phyloP scores from a whole-genome alignment of 495 filamentous ascomycete species.

The Daldinia loculata region DNA sequence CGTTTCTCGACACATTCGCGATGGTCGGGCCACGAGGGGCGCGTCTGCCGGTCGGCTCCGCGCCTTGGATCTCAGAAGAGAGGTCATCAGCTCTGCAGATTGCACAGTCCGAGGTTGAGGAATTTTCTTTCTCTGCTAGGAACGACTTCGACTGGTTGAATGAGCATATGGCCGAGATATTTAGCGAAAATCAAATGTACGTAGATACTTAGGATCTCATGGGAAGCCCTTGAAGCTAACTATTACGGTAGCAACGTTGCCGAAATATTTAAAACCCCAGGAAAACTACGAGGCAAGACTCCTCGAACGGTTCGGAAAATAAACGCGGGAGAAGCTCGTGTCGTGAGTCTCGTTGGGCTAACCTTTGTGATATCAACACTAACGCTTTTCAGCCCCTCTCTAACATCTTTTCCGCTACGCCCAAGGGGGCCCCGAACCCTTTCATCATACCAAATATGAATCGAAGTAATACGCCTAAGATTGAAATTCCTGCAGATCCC shows the following conservation, averaged over 20 bases:
- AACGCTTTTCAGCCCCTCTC: slow-evolving; percentile 73
- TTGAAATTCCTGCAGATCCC: slow-evolving; percentile 50
- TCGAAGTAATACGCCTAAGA: slow-evolving; percentile 50
- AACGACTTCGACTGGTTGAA: slow-evolving; percentile 97
- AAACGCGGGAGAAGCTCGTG: slow-evolving; percentile 68
- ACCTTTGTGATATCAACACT: slow-evolving; percentile 25
- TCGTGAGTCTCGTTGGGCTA: slow-evolving; percentile 62
- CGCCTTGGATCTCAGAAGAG: slow-evolving; percentile 64
- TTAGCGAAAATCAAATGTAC: slow-evolving; percentile 83
- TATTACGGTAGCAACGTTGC: slow-evolving; percentile 72
- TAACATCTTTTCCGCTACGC: slow-evolving; percentile 74
- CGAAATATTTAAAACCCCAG: slow-evolving; percentile 95
- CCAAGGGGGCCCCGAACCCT: slow-evolving; percentile 55
- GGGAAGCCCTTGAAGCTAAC: slow-evolving; percentile 47
- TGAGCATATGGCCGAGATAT: slow-evolving; percentile 95
- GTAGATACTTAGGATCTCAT: slow-evolving; percentile 41
- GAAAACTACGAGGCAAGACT: slow-evolving; percentile 92
- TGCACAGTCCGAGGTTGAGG: slow-evolving; percentile 75
- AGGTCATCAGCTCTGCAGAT: slow-evolving; percentile 58
- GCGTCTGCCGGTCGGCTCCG: slow-evolving; percentile 64
- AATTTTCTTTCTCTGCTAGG: slow-evolving; percentile 85
- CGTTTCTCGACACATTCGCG: slow-evolving; percentile 40
- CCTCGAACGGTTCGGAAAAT: slow-evolving; percentile 82
- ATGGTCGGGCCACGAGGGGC: slow-evolving; percentile 62
- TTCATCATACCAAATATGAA: slow-evolving; percentile 49